These are phyloP conservation scores for Stagonosporopsis tanaceti DNA, from an alignment of 2,329 filamentous ascomycete species.

Conservation along the genomic window DNA sequence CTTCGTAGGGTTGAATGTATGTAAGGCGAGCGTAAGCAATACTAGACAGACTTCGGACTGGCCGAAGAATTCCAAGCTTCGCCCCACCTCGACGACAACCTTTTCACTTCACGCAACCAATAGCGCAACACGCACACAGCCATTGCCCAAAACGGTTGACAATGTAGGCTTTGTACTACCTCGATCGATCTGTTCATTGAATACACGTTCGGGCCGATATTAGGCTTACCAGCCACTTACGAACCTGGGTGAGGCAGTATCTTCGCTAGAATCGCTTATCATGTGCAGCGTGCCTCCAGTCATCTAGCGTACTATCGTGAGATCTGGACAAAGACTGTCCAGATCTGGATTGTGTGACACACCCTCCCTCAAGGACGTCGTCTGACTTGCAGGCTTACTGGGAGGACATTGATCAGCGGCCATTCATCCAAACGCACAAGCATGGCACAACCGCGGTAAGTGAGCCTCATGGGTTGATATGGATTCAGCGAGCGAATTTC, in stretches of 20 bases:
- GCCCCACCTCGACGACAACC: background rate
- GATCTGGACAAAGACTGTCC: background rate
- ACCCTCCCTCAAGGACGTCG: background rate
- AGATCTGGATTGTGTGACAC: background rate
- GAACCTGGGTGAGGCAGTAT: background rate
- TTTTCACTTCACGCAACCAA: background rate
- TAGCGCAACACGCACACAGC: background rate
- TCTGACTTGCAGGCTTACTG: background rate
- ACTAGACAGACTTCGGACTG: background rate
- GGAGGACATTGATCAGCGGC: background rate
- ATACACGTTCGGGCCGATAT: background rate
- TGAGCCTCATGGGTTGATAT: background rate
- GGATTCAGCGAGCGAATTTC: background rate
- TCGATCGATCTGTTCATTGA: too few species aligned
- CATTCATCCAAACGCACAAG: background rate
- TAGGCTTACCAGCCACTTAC: background rate
- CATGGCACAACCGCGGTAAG: background rate
- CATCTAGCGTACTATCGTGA: background rate
- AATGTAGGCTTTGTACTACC: background rate
- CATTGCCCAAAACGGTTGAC: background rate
- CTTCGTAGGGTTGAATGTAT: background rate
- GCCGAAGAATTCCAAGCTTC: too few species aligned
- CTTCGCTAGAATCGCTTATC: background rate
- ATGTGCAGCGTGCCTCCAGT: background rate
- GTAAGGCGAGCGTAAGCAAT: background rate